Evolutionary conservation across 2,329 filamentous ascomycete species (phyloP).

Genomic region (Chrysosporium keratinophilum): DNA sequence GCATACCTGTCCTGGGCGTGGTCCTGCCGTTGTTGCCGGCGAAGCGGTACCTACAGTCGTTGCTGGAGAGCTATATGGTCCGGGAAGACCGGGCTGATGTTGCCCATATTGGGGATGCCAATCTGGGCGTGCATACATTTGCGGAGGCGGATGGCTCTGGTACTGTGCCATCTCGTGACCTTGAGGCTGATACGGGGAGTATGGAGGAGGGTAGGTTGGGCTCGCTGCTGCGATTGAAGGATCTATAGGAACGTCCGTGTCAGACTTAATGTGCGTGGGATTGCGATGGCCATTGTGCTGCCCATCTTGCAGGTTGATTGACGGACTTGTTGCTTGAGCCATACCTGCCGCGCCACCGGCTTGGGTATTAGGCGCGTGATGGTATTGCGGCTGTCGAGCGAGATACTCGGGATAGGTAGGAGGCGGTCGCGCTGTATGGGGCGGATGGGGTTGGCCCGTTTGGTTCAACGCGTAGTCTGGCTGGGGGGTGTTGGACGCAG

Average conservation of each 20-base stretch:
- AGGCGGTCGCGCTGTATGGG: constrained; percentile 14
- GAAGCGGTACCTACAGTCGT: constrained; percentile 51
- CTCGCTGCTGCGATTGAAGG: constrained; percentile 88
- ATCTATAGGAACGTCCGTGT: constrained; percentile 98
- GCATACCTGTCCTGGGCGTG: constrained; percentile 54
- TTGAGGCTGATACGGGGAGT: constrained; percentile 75
- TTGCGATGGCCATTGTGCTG: constrained; percentile 62
- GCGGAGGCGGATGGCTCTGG: constrained; percentile 39
- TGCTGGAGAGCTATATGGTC: constrained; percentile 42
- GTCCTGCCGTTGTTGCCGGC: constrained; percentile 50
- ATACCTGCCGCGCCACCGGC: constrained; percentile 75
- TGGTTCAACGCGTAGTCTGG: constrained; percentile 81
- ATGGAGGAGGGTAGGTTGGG: constrained; percentile 77
- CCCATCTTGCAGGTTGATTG: constrained; percentile 67
- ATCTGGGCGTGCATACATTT: constrained; percentile 40
- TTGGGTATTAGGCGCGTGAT: constrained; percentile 59
- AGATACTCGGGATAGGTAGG: constrained; percentile 67
- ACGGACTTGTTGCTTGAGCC: constrained; percentile 99
- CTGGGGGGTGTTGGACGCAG: constrained; percentile 69
- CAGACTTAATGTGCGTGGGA: constrained; percentile 70
- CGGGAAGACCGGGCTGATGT: constrained; percentile 40
- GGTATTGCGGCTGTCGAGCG: constrained; percentile 63
- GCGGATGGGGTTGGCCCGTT: constrained; percentile 47
- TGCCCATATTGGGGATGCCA: constrained; percentile 39
- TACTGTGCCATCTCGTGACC: constrained; percentile 78